These are phyloP conservation scores for Psilocybe tampanensis DNA, from an alignment of 768 basidiomycete species.

Conservation along the genomic window DNA sequence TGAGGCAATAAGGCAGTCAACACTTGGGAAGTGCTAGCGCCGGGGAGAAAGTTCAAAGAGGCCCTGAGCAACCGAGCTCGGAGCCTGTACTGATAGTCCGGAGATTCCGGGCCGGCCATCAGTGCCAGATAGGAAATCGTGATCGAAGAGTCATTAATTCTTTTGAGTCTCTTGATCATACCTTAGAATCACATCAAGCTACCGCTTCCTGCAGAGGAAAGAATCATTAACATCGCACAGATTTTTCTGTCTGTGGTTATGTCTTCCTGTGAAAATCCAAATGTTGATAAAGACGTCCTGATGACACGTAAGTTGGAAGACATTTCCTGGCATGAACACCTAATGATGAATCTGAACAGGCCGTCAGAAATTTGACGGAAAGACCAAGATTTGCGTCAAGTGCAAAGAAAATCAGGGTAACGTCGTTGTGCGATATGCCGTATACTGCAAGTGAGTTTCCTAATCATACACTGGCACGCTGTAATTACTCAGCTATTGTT, in stretches of 20 bases:
- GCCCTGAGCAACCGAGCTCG: too few species aligned
- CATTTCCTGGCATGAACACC: too few species aligned
- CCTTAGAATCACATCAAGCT: too few species aligned
- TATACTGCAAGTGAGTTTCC: slow-evolving; percentile 76
- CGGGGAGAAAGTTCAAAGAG: too few species aligned
- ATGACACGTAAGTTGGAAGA: slow-evolving; percentile 74
- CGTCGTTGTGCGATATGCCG: slow-evolving; percentile 75
- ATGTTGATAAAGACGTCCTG: slow-evolving; percentile 55
- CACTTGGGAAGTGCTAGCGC: too few species aligned
- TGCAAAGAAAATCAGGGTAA: slow-evolving; percentile 70
- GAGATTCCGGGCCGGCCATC: neutral
- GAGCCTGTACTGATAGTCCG: neutral
- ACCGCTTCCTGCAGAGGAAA: too few species aligned
- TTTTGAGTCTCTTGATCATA: neutral
- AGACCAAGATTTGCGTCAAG: slow-evolving; percentile 68
- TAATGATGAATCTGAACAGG: slow-evolving; percentile 49
- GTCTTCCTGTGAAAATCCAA: slow-evolving; percentile 66
- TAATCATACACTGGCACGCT: neutral
- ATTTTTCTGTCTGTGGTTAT: too few species aligned
- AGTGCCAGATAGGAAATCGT: slow-evolving; percentile 7
- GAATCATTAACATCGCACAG: too few species aligned
- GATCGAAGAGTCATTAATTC: neutral
- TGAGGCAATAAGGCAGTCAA: too few species aligned
- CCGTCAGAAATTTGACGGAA: slow-evolving; percentile 63
- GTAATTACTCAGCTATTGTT: neutral